These are phyloP conservation scores for Spergularia bocconei DNA, from an alignment of 148 eudicot species.

Conservation along the genomic window DNA sequence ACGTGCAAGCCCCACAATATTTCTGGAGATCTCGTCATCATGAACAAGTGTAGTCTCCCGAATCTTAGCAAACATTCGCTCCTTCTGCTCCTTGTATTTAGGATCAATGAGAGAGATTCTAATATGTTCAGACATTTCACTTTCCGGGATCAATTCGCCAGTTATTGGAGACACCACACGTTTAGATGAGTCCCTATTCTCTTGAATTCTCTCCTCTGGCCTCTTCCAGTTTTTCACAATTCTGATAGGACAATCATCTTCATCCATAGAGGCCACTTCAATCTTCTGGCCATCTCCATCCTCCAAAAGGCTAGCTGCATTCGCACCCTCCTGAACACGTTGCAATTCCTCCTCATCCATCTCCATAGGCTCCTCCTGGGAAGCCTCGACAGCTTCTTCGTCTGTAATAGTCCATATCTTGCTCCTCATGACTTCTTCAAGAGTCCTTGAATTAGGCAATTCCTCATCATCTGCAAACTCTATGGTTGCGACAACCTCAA, in stretches of 20 bases:
- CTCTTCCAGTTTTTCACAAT: slow-evolving; percentile 82
- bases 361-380: slow-evolving; percentile 80
- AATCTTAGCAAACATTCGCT: slow-evolving; percentile 87
- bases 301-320: slow-evolving; percentile 65
- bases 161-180: slow-evolving; percentile 75
- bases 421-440: slow-evolving; percentile 82
- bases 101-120: slow-evolving; percentile 87
- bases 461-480: slow-evolving; percentile 84
- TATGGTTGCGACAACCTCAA: slow-evolving; percentile 66
- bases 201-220: slow-evolving; percentile 70
- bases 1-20: slow-evolving; percentile 76
- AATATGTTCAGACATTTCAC: slow-evolving; percentile 87
- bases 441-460: slow-evolving; percentile 76
- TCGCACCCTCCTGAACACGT: slow-evolving; percentile 79
- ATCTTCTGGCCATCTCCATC: slow-evolving; percentile 41
- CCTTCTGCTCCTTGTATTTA: slow-evolving; percentile 82
- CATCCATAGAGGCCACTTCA: slow-evolving; percentile 43
- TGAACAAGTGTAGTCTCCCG: slow-evolving; percentile 80
- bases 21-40: slow-evolving; percentile 73
- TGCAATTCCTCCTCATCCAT: slow-evolving; percentile 91
- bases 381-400: slow-evolving; percentile 63
- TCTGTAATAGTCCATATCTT: slow-evolving; percentile 53
- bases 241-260: slow-evolving; percentile 74
- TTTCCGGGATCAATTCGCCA: slow-evolving; percentile 62
- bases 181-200: slow-evolving; percentile 67